phyloP scores from a whole-genome alignment of 2,329 filamentous ascomycete genomes.

The Fusarium sp. region DNA sequence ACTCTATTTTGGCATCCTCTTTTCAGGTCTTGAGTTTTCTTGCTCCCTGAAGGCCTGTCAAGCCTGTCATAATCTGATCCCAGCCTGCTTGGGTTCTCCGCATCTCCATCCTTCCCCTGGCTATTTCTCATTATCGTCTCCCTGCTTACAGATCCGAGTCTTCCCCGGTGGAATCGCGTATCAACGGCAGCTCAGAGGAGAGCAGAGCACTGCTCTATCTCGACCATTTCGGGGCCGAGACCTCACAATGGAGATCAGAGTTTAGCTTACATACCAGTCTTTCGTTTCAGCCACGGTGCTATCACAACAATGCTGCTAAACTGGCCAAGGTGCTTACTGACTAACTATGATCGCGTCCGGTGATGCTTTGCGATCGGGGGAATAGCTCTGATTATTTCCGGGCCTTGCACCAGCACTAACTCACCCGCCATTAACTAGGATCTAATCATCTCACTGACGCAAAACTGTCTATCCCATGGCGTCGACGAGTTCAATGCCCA shows the following conservation, averaged over 20 bases:
- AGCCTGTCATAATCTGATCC: not conserved
- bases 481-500: not conserved
- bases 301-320: not conserved
- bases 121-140: conserved; percentile 6
- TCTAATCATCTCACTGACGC: conserved; percentile 19
- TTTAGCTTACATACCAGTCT: conserved; percentile 36
- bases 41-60: not conserved
- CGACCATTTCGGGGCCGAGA: conserved; percentile 8
- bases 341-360: conserved; percentile 2
- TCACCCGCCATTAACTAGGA: not conserved
- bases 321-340: not conserved
- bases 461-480: conserved; percentile 13
- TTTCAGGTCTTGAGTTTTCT: too few species aligned
- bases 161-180: conserved; percentile 1
- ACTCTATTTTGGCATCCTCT: too few species aligned
- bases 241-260: conserved; percentile 14
- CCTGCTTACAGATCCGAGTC: conserved; percentile 9
- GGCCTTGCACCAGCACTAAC: conserved; percentile 17
- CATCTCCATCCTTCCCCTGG: conserved; percentile 7
- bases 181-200: not conserved
- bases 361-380: not conserved
- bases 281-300: conserved; percentile 37
- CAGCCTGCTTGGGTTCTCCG: conserved; percentile 14
- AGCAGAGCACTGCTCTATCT: not conserved
- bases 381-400: conserved; percentile 9